phyloP scores from a whole-genome alignment of 1,284 basidiomycete species.

The Heterobasidion occidentale region DNA sequence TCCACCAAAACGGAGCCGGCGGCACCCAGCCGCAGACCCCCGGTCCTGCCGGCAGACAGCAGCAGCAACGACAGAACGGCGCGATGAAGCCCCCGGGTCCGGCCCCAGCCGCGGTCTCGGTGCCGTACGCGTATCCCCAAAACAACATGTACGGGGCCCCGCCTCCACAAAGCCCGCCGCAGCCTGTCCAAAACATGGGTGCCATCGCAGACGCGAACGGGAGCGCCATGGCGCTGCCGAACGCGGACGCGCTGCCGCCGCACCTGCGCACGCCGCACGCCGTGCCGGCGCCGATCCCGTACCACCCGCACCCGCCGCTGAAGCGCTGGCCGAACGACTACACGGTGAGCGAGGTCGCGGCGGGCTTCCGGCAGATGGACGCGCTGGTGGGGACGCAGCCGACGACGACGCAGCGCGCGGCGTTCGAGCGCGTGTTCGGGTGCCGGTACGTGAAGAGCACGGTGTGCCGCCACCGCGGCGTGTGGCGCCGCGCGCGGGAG shows the following conservation, averaged over 20 bases:
- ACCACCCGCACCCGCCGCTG: constrained; percentile 45
- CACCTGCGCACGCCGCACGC: constrained; percentile 1
- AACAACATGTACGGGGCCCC: background rate
- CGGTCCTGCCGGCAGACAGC: no score
- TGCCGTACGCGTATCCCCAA: background rate
- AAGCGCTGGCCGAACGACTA: constrained; percentile 70
- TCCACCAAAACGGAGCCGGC: background rate
- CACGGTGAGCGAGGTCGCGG: constrained; percentile 51
- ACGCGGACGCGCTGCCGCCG: background rate
- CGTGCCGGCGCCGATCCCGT: constrained; percentile 23
- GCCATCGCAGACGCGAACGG: no score
- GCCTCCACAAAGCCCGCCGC: constrained; percentile 4
- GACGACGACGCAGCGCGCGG: constrained; percentile 42
- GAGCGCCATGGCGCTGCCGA: no score
- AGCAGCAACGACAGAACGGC: no score
- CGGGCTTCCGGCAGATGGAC: constrained; percentile 52
- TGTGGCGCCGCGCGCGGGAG: constrained; percentile 49
- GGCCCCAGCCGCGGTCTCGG: no score
- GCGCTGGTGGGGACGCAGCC: constrained; percentile 33
- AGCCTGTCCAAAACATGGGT: background rate
- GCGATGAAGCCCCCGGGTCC: no score
- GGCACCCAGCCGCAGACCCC: background rate
- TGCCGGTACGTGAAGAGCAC: constrained; percentile 63
- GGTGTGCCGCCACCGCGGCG: constrained; percentile 56
- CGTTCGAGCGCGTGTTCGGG: constrained; percentile 59